These are phyloP conservation scores for Phytophthora aleatoria DNA, from an alignment of 352 stramenopile species.

Conservation along the genomic window DNA sequence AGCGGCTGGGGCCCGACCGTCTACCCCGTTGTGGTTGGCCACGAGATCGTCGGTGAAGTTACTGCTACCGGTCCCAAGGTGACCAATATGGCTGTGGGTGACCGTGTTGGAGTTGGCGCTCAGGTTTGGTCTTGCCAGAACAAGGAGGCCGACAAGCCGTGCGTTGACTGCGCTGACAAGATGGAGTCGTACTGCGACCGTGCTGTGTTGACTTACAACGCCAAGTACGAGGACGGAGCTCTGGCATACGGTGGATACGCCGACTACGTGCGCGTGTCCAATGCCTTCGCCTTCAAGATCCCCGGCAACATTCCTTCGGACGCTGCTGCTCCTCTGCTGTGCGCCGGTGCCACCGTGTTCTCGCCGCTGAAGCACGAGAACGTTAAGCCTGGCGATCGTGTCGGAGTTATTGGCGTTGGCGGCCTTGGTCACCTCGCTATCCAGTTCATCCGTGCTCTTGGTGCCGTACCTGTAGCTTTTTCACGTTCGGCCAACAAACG, in stretches of 20 bases:
- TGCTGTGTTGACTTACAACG: conserved; percentile 58
- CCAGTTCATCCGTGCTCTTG: conserved; percentile 78
- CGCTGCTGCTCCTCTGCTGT: conserved; percentile 66
- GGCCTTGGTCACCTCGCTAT: conserved; percentile 87
- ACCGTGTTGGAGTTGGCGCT: conserved; percentile 80
- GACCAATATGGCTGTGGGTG: conserved; percentile 67
- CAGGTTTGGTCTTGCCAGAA: conserved; percentile 73
- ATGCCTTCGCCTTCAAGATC: conserved; percentile 68
- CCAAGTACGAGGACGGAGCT: conserved; percentile 52
- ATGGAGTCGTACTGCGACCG: conserved; percentile 71
- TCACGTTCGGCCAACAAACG: conserved; percentile 62
- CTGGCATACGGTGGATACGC: conserved; percentile 71
- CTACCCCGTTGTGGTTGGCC: conserved; percentile 55
- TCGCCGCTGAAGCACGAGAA: conserved; percentile 65
- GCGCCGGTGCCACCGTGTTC: conserved; percentile 84
- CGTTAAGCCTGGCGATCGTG: conserved; percentile 53
- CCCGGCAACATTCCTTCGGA: conserved; percentile 62
- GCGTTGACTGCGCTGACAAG: conserved; percentile 60
- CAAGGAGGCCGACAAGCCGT: conserved; percentile 63
- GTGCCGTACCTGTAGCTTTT: conserved; percentile 60
- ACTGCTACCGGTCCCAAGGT: conserved; percentile 53
- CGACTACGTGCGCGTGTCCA: conserved; percentile 69
- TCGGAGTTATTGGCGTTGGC: conserved; percentile 82
- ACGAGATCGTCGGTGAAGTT: conserved; percentile 64
- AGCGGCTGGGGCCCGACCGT: conserved; percentile 46